Evolutionary conservation across 2,329 filamentous ascomycete genomes (phyloP).

Genomic region (Paecilomyces sp.): DNA sequence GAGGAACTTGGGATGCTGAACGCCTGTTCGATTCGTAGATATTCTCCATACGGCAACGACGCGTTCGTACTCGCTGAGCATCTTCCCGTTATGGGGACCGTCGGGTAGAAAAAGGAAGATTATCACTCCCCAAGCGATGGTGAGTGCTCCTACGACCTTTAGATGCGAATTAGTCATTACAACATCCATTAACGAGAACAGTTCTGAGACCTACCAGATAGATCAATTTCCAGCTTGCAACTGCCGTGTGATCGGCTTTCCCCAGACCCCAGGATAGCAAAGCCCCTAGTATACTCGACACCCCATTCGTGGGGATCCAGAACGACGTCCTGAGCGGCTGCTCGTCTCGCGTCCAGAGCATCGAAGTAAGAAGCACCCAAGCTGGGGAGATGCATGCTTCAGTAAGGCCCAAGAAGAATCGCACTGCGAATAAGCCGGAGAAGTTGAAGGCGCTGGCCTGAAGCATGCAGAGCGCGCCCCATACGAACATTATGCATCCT

Average conservation of each 20-base stretch:
- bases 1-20: conserved; percentile 30
- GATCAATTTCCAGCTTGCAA: conserved; percentile 23
- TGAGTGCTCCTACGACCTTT: conserved; percentile 23
- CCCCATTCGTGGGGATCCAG: conserved; percentile 31
- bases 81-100: conserved; percentile 21
- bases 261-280: conserved; percentile 28
- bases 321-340: conserved; percentile 28
- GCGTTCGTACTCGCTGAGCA: conserved; percentile 23
- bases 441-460: conserved; percentile 34
- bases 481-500: conserved; percentile 33
- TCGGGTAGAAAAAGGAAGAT: conserved; percentile 19
- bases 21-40: conserved; percentile 35
- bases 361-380: conserved; percentile 29
- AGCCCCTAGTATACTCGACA: conserved; percentile 31
- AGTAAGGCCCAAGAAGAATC: conserved; percentile 41
- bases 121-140: conserved; percentile 32
- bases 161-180: neutral
- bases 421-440: conserved; percentile 37
- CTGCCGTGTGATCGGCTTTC: conserved; percentile 17
- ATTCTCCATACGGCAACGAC: conserved; percentile 27
- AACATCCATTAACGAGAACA: neutral
- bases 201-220: conserved; percentile 11
- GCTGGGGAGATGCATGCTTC: conserved; percentile 22
- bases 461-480: conserved; percentile 34
- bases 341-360: conserved; percentile 32